A percentile compares a stretch with the other conserved stretches of the same genome.
phyloP scores from a whole-genome alignment of 2,329 filamentous ascomycete species.

The Talaromyces sp. region DNA sequence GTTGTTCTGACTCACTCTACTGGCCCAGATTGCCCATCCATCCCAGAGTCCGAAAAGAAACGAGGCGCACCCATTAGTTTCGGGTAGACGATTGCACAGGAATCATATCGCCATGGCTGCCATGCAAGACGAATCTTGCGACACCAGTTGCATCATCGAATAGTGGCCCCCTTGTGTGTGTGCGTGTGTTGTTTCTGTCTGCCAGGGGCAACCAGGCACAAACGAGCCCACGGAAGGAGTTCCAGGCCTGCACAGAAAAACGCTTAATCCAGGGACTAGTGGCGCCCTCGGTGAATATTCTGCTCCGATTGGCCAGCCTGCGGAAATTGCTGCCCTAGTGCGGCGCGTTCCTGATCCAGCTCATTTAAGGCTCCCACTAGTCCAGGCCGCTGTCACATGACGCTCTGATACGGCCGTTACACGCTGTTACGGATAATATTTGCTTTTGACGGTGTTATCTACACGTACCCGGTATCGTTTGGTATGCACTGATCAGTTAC shows the following conservation, averaged over 20 bases:
- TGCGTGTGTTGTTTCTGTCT: neutral
- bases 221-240: neutral
- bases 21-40: neutral
- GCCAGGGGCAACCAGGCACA: neutral
- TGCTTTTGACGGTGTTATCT: neutral
- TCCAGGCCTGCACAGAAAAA: neutral
- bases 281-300: neutral
- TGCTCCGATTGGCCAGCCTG: neutral
- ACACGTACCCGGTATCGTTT: neutral
- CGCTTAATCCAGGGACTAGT: constrained; percentile 1
- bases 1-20: constrained; percentile 5
- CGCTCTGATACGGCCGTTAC: neutral
- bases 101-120: too few relatives aligned
- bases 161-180: neutral
- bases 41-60: neutral
- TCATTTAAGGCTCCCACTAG: neutral
- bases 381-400: neutral
- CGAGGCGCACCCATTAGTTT: constrained; percentile 3
- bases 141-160: constrained; percentile 11
- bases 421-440: neutral
- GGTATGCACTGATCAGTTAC: neutral
- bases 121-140: neutral
- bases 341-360: constrained; percentile 5
- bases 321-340: constrained; percentile 13
- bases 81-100: neutral